Evolutionary conservation across 2,329 filamentous ascomycete species (phyloP), one percentile per base, ranked within the genome.

Genomic region (Ophiostoma quercus): DNA sequence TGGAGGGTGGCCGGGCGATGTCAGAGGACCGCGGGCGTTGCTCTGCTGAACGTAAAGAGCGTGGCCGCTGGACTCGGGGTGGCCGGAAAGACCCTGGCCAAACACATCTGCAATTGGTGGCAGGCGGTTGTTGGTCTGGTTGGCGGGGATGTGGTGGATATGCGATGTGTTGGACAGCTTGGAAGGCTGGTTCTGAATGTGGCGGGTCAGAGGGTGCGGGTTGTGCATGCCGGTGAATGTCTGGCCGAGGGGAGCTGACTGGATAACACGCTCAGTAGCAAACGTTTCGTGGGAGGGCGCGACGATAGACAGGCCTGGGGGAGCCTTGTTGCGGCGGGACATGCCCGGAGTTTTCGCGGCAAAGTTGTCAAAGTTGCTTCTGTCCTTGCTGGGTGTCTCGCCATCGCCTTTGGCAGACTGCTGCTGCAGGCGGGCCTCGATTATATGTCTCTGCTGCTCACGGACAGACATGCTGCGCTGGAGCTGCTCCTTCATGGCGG

Each of bases 71-170:
- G 80, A 84, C 11, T 92, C 80, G 76, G 86, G 81, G 80, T 89
- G 83, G 74, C 87, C 79, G 74, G 87, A 83, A 74, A 96, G 83
- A 43, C 89, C 85, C 76, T 96, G 92, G 22, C 92, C 92, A 76
- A 99, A 97, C 16, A 99, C 95, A 77, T 98, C 95, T 51, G 92
- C 90, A 71, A 99, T 95, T 2, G 95, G 94, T 1, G 95, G 95
- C 66, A 99, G 85, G 43, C 94, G 90, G 79, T 98, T 98, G 79
- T 87, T 90, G 1, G 93, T 97, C 80, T 97, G 94, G 70, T 87
- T 90, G 29, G 92, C 93, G 12, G 92, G 92, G 3, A 94, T 85
- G 77, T 96, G 93, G 79, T 96, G 92, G 76, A 97, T 95, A 78
- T 97, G 93, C 29, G 92, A 94, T 1, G 90, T 93, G 76, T 89